Percentiles rank a stretch among this genome's conserved stretches.
phyloP scores from a whole-genome alignment of 2,329 filamentous ascomycete species.

The Diaporthe eres region DNA sequence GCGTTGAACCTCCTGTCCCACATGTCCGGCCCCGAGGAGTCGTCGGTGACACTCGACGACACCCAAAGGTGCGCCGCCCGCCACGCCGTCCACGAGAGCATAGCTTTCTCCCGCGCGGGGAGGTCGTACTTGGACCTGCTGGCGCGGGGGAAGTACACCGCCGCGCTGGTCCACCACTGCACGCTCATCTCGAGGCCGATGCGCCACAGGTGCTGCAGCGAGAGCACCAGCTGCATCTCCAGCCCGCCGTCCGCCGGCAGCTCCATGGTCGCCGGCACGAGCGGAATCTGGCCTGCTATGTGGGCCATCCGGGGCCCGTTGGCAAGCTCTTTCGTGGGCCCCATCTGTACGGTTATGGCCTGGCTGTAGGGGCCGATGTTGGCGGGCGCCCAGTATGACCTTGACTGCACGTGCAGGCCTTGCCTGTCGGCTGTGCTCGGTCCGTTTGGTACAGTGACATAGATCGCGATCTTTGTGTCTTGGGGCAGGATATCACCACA shows the following conservation, averaged over 20 bases:
- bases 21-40: constrained; percentile 69
- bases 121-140: constrained; percentile 39
- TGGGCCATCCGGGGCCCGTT: constrained; percentile 63
- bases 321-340: constrained; percentile 33
- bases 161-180: constrained; percentile 79
- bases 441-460: constrained; percentile 57
- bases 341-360: constrained; percentile 71
- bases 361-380: constrained; percentile 99
- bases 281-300: constrained; percentile 91
- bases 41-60: constrained; percentile 42
- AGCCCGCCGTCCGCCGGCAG: constrained; percentile 62
- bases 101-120: constrained; percentile 51
- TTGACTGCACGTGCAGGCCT: constrained; percentile 89
- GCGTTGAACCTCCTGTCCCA: constrained; percentile 77
- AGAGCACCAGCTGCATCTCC: constrained; percentile 74
- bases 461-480: constrained; percentile 72
- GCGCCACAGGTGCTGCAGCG: constrained; percentile 91
- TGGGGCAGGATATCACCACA: constrained; percentile 77
- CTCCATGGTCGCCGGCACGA: constrained; percentile 84
- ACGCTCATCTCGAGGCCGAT: constrained; percentile 81
- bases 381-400: constrained; percentile 97
- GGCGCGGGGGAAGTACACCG: constrained; percentile 77
- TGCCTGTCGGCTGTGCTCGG: constrained; percentile 57
- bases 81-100: constrained; percentile 65
- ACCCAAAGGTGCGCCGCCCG: constrained; percentile 55